Percentiles rank a stretch among this genome's conserved stretches.
phyloP scores from a whole-genome alignment of 2,329 filamentous ascomycete species.

The Xylariomycetidae sp. region DNA sequence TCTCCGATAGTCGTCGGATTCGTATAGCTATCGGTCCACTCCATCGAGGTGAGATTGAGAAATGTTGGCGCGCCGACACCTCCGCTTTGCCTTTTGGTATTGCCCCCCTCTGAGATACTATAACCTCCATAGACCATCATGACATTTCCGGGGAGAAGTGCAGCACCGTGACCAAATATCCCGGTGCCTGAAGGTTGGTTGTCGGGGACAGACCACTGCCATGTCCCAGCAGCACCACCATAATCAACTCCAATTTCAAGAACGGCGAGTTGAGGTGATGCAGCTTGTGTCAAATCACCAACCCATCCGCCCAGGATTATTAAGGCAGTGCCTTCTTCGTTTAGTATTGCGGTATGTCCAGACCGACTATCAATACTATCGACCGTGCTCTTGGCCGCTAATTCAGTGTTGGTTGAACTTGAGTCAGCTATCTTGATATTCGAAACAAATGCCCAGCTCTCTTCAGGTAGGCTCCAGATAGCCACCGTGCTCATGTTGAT shows the following conservation, averaged over 20 bases:
- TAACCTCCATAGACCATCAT: conserved; percentile 66
- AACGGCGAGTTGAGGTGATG: conserved; percentile 75
- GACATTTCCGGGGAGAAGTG: conserved; percentile 59
- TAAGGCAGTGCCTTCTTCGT: conserved; percentile 71
- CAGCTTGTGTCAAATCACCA: conserved; percentile 69
- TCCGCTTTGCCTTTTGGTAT: conserved; percentile 28
- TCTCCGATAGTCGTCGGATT: conserved; percentile 33
- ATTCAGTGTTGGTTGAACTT: conserved; percentile 44
- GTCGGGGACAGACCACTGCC: conserved; percentile 65
- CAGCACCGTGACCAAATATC: conserved; percentile 60
- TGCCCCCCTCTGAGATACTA: conserved; percentile 37
- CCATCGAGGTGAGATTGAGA: conserved; percentile 53
- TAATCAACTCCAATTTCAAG: conserved; percentile 72
- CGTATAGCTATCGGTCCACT: conserved; percentile 47
- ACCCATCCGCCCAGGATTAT: conserved; percentile 90
- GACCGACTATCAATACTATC: conserved; percentile 70
- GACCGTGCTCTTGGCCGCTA: conserved; percentile 43
- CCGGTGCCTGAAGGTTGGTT: conserved; percentile 41
- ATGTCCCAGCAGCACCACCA: conserved; percentile 63
- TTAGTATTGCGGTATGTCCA: conserved; percentile 81
- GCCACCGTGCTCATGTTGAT: conserved; percentile 93
- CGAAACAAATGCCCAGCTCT: conserved; percentile 77
- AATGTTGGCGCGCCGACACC: conserved; percentile 34
- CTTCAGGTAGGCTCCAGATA: conserved; percentile 79
- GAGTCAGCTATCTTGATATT: conserved; percentile 44